Base-by-base conservation (phyloP, 306 rosid genomes). In the Acacia confusa region DNA sequence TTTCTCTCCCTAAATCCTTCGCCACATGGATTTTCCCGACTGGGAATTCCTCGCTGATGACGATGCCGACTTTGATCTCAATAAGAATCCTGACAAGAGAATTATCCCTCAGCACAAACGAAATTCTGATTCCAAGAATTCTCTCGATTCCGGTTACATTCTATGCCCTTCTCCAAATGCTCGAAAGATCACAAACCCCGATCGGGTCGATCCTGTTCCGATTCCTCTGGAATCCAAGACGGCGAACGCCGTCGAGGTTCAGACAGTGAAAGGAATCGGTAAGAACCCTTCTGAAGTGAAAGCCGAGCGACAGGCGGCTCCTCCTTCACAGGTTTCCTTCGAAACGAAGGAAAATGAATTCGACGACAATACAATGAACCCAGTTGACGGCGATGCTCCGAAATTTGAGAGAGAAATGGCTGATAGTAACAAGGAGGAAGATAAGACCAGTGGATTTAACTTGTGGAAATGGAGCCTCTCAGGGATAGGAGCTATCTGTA, bases 401-500 rank as follows among this genome's bases (percentile, higher is more conserved):
- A 82, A 80, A 36, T 82, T 83, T 82, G 94, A 79, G 71, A 88
- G 34, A 40, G 91, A 86, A 44, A 58, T 74, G 48, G 50, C 28
- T 60, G 47, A 5, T 20, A 3, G 27, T 2, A 6, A 48, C 55
- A 43, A 70, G 79, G 84, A 76, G 38, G 86, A 73, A 47, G 82
- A 72, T 20, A 34, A 50, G 2, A 79, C 14, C 25, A 84, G 63
- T 4, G 87, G 86, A 34, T 82, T 87, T 25, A 90, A 88, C 60
- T 68, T 92, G 2, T 89, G 94, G 90, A 94, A 90, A 74, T 87
- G 91, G 89, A 86, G 97, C 71, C 72, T 90, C 20, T 87, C 84
- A 41, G 98, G 98, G 45, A 75, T 95, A 77, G 97, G 98, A 70
- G 98, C 97, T 40, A 95, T 92, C 28, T 95, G 95, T 76, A 89